phyloP scores from a whole-genome alignment of 2,329 filamentous ascomycete genomes.

The Penicillium sp. region DNA sequence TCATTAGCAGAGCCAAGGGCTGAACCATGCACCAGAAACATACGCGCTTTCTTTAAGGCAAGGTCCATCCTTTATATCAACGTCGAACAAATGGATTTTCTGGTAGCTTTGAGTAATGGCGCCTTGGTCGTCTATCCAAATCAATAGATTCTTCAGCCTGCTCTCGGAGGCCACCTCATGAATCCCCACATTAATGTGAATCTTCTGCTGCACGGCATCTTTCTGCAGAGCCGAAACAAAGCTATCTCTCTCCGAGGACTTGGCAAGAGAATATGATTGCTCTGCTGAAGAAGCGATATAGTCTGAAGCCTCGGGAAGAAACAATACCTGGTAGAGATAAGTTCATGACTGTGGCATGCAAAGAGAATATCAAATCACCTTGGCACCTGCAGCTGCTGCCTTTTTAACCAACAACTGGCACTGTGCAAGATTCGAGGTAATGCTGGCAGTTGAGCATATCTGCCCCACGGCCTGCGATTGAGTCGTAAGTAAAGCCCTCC shows the following conservation, averaged over 20 bases:
- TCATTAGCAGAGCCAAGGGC: neutral
- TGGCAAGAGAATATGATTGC: conserved; percentile 71
- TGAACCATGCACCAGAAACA: conserved; percentile 12
- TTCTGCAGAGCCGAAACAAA: conserved; percentile 76
- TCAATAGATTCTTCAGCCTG: conserved; percentile 63
- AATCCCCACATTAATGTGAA: conserved; percentile 84
- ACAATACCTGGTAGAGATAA: conserved; percentile 62
- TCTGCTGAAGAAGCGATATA: conserved; percentile 73
- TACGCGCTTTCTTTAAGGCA: conserved; percentile 62
- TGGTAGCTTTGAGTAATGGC: conserved; percentile 69
- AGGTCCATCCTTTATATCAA: conserved; percentile 59
- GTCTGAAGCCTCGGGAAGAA: conserved; percentile 89
- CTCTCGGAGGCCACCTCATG: conserved; percentile 67
- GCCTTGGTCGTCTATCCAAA: conserved; percentile 67
- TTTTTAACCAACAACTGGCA: conserved; percentile 71
- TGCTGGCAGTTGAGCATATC: conserved; percentile 79
- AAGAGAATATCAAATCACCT: conserved; percentile 53
- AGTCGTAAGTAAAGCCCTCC: conserved; percentile 6
- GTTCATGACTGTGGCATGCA: neutral
- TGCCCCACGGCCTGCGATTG: conserved; percentile 75
- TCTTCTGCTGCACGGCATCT: conserved; percentile 61
- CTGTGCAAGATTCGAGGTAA: conserved; percentile 76
- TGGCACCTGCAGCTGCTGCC: conserved; percentile 74
- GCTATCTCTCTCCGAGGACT: conserved; percentile 63
- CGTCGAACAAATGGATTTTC: conserved; percentile 89